Percentiles rank a stretch among this genome's conserved stretches.
Evolutionary conservation across 257 asterid species (phyloP).

Genomic region (Solanum chmielewskii): DNA sequence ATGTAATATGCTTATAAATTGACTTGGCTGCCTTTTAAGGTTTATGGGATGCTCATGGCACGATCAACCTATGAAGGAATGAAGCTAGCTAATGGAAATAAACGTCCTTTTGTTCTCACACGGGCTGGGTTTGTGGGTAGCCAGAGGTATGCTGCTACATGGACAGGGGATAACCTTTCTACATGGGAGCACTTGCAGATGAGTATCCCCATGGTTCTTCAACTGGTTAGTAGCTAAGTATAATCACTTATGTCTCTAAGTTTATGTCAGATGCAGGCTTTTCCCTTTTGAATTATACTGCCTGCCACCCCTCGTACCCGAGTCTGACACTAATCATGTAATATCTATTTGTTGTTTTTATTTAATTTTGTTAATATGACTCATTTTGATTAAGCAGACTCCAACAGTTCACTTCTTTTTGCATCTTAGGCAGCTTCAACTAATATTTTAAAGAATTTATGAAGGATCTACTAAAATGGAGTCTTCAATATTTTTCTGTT

Average conservation of each 20-base stretch:
- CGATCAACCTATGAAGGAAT: constrained; percentile 90
- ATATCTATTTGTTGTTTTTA: not conserved
- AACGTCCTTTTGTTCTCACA: constrained; percentile 91
- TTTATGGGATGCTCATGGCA: constrained; percentile 97
- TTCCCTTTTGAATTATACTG: not conserved
- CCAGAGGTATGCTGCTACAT: constrained; percentile 95
- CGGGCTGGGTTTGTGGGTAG: constrained; percentile 97
- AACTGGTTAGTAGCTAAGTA: constrained; percentile 48
- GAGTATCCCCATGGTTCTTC: constrained; percentile 94
- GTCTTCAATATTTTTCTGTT: not conserved
- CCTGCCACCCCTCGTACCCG: not conserved
- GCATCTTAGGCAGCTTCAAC: not conserved
- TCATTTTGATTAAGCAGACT: not conserved
- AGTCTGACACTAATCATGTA: not conserved
- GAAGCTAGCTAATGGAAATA: constrained; percentile 61
- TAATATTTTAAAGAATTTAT: not conserved
- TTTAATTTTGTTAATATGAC: not conserved
- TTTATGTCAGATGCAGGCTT: not conserved
- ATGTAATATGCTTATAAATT: not conserved
- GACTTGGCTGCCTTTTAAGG: constrained; percentile 27
- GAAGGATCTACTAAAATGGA: not conserved
- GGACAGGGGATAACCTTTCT: constrained; percentile 98
- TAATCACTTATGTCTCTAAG: not conserved
- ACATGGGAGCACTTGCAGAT: constrained; percentile 97
- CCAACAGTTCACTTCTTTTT: not conserved